Base-by-base conservation (phyloP, 495 filamentous ascomycete species). In the Darksidea phi region DNA sequence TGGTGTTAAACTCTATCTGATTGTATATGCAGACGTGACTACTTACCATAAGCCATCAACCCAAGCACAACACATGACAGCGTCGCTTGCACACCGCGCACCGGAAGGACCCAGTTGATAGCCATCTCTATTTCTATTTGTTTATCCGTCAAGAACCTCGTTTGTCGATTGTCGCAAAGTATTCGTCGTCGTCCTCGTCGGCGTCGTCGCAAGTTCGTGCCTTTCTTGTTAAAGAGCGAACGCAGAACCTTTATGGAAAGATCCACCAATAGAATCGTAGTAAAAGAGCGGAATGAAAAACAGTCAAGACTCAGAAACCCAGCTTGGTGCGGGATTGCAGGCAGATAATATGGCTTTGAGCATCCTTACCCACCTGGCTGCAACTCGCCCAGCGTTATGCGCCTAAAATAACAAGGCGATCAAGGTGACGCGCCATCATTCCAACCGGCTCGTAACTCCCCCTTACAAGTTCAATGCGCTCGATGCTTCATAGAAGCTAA, bases 51-150 rank as follows among this genome's bases (percentile, higher is more conserved):
- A 51, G 81, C 84, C 20, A 83, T 86, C 24, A 93, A 61, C 32
- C 85, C 88, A 23, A 95, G 79, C 58, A 88, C 79, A 66, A 91
- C 83, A 62, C 91, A 74, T 36, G 84, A 78, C 66, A 93, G 84
- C 52, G 89, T 61, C 6, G 75, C 77, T 60, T 90, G 86, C 48
- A 80, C 71, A 57, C 81, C 75, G 71, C 89, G 87, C 56, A 88
- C 76, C 17, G 84, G 53, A 24, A 57, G 54, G n/a, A 63, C 37
- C 53, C 45, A 52, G 41, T 63, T 57, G 47, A 63, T 23, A 52
- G 60, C 60, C 60, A 63, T 63, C 20, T 43, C 17, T 11, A 4
- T 6, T 12, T 15, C 2, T 26, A 32, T 21, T 32, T 52, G 34
- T 7, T 48, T 28, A 12, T 48, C 13, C 6, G 15, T 4, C 15